These are phyloP conservation scores for Royoungia palumana DNA, from an alignment of 768 basidiomycete genomes.

Conservation along the genomic window DNA sequence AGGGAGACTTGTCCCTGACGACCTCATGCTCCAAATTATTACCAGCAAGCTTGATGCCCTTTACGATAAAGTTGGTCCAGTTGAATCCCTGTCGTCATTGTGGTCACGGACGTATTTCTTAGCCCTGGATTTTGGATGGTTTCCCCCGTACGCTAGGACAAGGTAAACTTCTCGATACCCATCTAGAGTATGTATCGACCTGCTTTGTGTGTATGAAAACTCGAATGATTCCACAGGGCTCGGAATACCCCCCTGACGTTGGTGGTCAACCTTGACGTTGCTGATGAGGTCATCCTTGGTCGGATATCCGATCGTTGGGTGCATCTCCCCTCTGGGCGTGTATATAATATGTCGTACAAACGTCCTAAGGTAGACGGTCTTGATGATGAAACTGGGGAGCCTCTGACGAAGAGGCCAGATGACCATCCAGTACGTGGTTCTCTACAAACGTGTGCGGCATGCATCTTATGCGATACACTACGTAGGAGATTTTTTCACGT, in stretches of 20 bases:
- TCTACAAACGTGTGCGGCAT: background rate
- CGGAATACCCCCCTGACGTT: slow-evolving; percentile 68
- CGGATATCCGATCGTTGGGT: slow-evolving; percentile 91
- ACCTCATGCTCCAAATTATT: slow-evolving; percentile 75
- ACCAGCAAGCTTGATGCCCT: slow-evolving; percentile 65
- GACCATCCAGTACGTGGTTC: slow-evolving; percentile 76
- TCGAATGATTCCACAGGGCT: slow-evolving; percentile 39
- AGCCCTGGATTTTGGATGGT: slow-evolving; percentile 93
- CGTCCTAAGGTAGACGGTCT: slow-evolving; percentile 72
- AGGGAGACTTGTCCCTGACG: slow-evolving; percentile 76
- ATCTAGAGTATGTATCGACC: slow-evolving; percentile 54
- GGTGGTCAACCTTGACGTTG: slow-evolving; percentile 84
- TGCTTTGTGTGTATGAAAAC: background rate
- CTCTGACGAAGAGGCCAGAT: slow-evolving; percentile 82
- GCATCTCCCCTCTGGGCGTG: slow-evolving; percentile 81
- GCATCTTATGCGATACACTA: slow-evolving; percentile 1
- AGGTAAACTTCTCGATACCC: slow-evolving; percentile 70
- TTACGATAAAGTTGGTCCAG: slow-evolving; percentile 55
- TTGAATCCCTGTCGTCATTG: background rate
- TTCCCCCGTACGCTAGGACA: slow-evolving; percentile 90
- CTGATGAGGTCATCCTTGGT: slow-evolving; percentile 78
- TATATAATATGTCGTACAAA: slow-evolving; percentile 90
- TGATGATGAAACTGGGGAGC: slow-evolving; percentile 87
- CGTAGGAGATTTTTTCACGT: slow-evolving; percentile 72
- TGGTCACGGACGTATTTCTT: background rate